A percentile compares a stretch with the other conserved stretches of the same genome.
Evolutionary conservation across 139 green algal genomes (phyloP).

Genomic region (Chlorella sp.): DNA sequence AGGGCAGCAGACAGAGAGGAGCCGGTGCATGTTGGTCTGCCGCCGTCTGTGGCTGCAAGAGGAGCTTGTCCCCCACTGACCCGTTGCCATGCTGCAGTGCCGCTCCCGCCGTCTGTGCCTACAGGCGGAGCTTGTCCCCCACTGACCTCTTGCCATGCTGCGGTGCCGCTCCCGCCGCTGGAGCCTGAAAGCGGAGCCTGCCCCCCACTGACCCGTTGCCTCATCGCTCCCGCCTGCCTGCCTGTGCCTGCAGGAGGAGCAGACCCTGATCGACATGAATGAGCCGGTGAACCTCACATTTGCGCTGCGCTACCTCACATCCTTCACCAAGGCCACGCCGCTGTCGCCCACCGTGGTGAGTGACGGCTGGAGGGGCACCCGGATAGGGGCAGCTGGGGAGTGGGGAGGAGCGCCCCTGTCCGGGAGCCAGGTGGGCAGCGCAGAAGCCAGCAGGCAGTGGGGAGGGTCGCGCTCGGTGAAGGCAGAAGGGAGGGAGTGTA

Average conservation of each 20-base stretch:
- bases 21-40: no score
- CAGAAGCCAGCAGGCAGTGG: no score
- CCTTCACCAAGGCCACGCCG: constrained; percentile 90
- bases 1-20: no score
- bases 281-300: constrained; percentile 96
- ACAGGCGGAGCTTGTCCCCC: no score
- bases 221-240: background rate
- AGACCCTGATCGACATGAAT: constrained; percentile 85
- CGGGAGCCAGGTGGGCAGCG: no score
- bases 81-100: background rate
- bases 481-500: no score
- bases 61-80: background rate
- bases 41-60: no score
- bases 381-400: no score
- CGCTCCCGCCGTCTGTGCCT: background rate
- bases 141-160: background rate
- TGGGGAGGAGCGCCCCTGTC: no score
- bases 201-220: background rate
- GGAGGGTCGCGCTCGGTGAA: no score
- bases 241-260: constrained; percentile 68
- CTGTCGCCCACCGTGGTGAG: constrained; percentile 63
- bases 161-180: background rate
- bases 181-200: no score
- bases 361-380: no score
- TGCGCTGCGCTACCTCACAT: constrained; percentile 96